Conservation (phyloP, 306 rosid genomes). For the Quercus mongolica region DNA sequence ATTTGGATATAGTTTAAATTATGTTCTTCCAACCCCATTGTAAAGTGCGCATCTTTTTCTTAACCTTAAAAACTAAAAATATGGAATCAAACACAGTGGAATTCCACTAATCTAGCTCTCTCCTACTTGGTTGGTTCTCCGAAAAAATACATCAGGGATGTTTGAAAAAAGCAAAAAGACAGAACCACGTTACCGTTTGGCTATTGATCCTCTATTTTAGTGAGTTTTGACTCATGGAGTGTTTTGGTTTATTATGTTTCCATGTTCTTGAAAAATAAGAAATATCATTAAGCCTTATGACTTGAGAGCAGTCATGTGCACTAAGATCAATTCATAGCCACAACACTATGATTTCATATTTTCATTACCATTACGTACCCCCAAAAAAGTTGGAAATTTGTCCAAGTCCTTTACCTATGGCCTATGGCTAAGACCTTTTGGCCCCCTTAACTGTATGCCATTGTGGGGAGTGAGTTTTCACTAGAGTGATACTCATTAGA, state of each 20-base stretch:
- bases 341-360: slow-evolving; percentile 23
- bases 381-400: slow-evolving; percentile 28
- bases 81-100: neutral
- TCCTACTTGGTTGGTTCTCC: neutral
- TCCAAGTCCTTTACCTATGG: slow-evolving; percentile 4
- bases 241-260: neutral
- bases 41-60: too few species aligned
- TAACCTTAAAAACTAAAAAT: too few species aligned
- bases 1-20: too few species aligned
- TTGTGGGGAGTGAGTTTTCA: neutral
- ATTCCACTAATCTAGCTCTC: neutral
- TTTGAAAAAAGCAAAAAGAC: neutral
- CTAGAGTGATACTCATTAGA: neutral
- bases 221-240: neutral
- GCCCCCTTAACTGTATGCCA: neutral
- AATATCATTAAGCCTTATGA: slow-evolving; percentile 10
- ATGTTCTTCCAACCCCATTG: too few species aligned
- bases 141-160: neutral
- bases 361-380: neutral
- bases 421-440: neutral
- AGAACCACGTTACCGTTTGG: neutral
- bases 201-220: neutral
- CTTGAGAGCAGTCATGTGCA: slow-evolving; percentile 33
- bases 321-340: slow-evolving; percentile 29
- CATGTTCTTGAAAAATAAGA: neutral